Evolutionary conservation across 352 stramenopile species (phyloP), one percentile per base, ranked within the genome.

Genomic region (Achlya hypogyna): DNA sequence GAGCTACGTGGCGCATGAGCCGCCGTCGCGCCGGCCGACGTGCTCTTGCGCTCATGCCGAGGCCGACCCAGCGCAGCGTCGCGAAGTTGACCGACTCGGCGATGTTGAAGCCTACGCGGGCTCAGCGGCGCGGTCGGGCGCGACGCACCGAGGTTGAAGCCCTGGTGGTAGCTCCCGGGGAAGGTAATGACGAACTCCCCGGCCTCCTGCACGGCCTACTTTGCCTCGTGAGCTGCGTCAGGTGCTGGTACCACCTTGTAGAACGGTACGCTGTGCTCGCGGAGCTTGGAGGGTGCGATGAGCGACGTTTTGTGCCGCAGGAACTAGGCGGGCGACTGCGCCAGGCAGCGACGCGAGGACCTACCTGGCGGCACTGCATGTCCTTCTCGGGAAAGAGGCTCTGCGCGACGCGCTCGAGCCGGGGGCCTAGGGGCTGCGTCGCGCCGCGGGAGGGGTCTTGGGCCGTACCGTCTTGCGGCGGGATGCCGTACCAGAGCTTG

Each of bases 161-260:
- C 88, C 65, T 88, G 75, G 64, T 97, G 89, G 56, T 97, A 97
- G 1, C 86, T 79, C 5, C 82, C 76, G 35, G 91, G 91, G 68
- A 96, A 97, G 0, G 91, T 98, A 64, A 98, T 92, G 18, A 98
- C 82, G 53, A 97, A 97, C 76, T 98, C 91, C 23, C 88, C 91
- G 16, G 83, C 76, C 9, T 86, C 73, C 72, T 98, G 91, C 20
- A 86, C 84, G 0, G 80, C 83, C 73, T 88, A 70, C 28, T 20
- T 20, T 18, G 5, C 20, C 29, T 47, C 59, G 34, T 6, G 25
- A 23, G 45, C 10, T 32, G 53, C 43, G 28, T 38, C 18, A 51
- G 31, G 42, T n/a, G 38, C 38, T 45, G 2, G 2, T 45, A 18
- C 38, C 34, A 79, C 78, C 47, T 79, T 90, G 56, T 82, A 84